A percentile compares a stretch with the other conserved stretches of the same genome.
phyloP scores from a whole-genome alignment of 176 grass and related monocot genomes.

The Phyllostachys edulis region DNA sequence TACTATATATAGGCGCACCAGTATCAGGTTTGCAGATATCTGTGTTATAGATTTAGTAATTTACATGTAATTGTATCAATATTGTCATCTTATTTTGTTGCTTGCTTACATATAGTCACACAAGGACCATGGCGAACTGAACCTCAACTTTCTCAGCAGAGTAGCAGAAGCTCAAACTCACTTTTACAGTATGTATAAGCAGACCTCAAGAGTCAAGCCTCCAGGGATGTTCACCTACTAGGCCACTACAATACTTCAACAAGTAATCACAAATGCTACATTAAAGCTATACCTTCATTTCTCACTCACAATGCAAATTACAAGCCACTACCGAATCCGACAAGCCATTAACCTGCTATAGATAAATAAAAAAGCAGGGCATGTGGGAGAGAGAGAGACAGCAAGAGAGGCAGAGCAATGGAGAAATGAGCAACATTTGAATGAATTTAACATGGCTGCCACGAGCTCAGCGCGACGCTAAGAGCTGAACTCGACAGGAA shows the following conservation, averaged over 20 bases:
- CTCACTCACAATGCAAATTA: slow-evolving; percentile 45
- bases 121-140: neutral
- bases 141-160: neutral
- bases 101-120: neutral
- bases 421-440: slow-evolving; percentile 38
- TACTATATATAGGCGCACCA: neutral
- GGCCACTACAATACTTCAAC: neutral
- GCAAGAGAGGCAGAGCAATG: neutral
- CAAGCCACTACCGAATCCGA: slow-evolving; percentile 47
- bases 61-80: neutral
- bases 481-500: slow-evolving; percentile 26
- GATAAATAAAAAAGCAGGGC: slow-evolving; percentile 54
- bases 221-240: neutral
- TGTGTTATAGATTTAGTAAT: neutral
- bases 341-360: slow-evolving; percentile 59
- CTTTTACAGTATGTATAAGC: neutral
- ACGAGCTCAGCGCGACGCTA: slow-evolving; percentile 29
- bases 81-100: neutral
- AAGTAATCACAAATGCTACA: neutral
- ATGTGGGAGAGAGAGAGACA: neutral
- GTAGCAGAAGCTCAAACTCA: neutral
- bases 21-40: slow-evolving; percentile 24
- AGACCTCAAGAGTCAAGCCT: neutral
- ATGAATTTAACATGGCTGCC: slow-evolving; percentile 55
- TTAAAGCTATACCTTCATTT: slow-evolving; percentile 46